Conservation (phyloP, 768 basidiomycete genomes). For the Boletus insuetus region DNA sequence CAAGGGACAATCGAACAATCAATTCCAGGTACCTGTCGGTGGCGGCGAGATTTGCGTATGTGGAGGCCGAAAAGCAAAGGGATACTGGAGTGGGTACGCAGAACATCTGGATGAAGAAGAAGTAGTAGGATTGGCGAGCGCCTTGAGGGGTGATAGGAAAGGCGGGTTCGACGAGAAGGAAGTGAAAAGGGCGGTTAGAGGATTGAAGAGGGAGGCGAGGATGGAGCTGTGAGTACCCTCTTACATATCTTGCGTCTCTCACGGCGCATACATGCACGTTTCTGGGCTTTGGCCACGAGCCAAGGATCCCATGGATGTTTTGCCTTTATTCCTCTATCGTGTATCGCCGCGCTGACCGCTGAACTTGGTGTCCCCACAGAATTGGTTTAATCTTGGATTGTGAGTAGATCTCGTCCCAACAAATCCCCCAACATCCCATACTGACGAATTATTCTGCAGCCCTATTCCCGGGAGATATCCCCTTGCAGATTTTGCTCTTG, state of each 20-base stretch:
- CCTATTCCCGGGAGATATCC: constrained; percentile 81
- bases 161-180: constrained; percentile 70
- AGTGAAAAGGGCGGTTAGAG: constrained; percentile 61
- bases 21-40: constrained; percentile 10
- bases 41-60: constrained; percentile 44
- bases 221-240: constrained; percentile 63
- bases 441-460: constrained; percentile 38
- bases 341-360: constrained; percentile 6
- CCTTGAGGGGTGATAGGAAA: constrained; percentile 44
- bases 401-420: constrained; percentile 10
- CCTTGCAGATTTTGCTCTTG: constrained; percentile 77
- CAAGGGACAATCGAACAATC: constrained; percentile 36
- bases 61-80: constrained; percentile 58
- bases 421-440: background rate
- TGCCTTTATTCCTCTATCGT: background rate
- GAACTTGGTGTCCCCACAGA: constrained; percentile 1
- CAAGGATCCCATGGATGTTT: background rate
- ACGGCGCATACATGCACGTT: background rate
- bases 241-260: background rate
- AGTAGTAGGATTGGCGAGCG: constrained; percentile 42
- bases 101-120: constrained; percentile 44
- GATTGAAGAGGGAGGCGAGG: constrained; percentile 61
- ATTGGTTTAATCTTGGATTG: constrained; percentile 31
- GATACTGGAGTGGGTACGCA: constrained; percentile 73
- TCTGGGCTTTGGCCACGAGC: background rate